Conservation (phyloP, 2,329 filamentous ascomycete genomes). For the Drechslerella dactyloides region DNA sequence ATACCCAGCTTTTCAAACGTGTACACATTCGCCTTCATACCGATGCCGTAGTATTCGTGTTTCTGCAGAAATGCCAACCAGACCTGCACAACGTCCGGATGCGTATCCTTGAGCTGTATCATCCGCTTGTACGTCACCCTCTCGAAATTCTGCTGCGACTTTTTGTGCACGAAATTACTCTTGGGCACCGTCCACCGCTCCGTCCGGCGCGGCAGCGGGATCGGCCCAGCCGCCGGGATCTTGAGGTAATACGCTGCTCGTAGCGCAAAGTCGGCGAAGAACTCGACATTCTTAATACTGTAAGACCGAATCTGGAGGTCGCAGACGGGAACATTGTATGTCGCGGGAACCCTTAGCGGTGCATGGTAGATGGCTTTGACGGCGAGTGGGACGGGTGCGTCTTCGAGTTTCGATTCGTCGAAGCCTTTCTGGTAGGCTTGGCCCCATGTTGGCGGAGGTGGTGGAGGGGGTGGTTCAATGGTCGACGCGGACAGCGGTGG, state of each 20-base stretch:
- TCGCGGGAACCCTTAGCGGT: constrained; percentile 75
- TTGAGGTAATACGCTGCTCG: constrained; percentile 93
- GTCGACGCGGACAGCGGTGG: neutral
- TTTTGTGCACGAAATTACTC: constrained; percentile 93
- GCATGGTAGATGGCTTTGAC: constrained; percentile 86
- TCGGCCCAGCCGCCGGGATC: constrained; percentile 81
- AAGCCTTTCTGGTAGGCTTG: constrained; percentile 38
- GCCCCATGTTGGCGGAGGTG: constrained; percentile 12
- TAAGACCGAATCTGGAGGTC: constrained; percentile 93
- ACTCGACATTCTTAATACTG: constrained; percentile 85
- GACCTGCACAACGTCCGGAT: constrained; percentile 83
- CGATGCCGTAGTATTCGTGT: constrained; percentile 92
- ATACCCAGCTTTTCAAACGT: constrained; percentile 78
- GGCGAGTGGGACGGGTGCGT: constrained; percentile 72
- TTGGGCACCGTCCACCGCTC: constrained; percentile 94
- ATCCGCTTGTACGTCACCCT: constrained; percentile 82
- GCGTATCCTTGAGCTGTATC: constrained; percentile 90
- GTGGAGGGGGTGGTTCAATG: neutral
- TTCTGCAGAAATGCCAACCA: constrained; percentile 94
- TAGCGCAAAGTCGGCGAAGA: constrained; percentile 92
- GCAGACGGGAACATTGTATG: constrained; percentile 81
- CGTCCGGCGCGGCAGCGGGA: constrained; percentile 82
- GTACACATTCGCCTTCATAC: constrained; percentile 98
- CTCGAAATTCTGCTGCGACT: constrained; percentile 97
- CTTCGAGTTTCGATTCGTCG: constrained; percentile 16